A percentile compares a stretch with the other conserved stretches of the same genome.
These are phyloP conservation scores for Xerocomellus dryophilus DNA, from an alignment of 768 basidiomycete genomes.

Conservation along the genomic window DNA sequence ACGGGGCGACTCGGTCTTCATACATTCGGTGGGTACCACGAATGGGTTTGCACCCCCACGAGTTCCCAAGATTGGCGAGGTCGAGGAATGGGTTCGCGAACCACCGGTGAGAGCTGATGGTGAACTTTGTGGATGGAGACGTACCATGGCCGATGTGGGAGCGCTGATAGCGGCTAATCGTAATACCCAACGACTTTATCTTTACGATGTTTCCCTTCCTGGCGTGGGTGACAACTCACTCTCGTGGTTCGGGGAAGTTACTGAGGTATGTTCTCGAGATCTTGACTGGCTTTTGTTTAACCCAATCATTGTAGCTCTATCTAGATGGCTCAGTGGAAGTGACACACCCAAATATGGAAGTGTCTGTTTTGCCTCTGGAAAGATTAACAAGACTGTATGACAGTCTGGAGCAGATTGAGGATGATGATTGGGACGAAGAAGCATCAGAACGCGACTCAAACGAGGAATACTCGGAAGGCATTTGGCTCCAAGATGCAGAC, in stretches of 20 bases:
- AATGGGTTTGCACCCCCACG: conserved; percentile 69
- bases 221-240: conserved; percentile 40
- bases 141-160: conserved; percentile 67
- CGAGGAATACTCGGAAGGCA: conserved; percentile 42
- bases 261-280: conserved; percentile 45
- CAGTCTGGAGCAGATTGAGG: conserved; percentile 76
- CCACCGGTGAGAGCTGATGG: conserved; percentile 45
- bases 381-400: conserved; percentile 77
- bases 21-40: conserved; percentile 64
- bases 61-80: conserved; percentile 82
- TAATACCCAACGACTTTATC: conserved; percentile 36
- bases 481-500: conserved; percentile 44
- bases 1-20: conserved; percentile 80
- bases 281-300: conserved; percentile 3
- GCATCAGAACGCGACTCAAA: conserved; percentile 33
- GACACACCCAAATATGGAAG: conserved; percentile 57
- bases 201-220: conserved; percentile 45
- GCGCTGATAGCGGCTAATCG: conserved; percentile 49
- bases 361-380: conserved; percentile 54
- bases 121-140: conserved; percentile 66
- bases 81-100: conserved; percentile 78
- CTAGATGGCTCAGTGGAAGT: conserved; percentile 74
- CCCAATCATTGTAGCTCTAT: conserved; percentile 49
- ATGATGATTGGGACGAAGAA: conserved; percentile 54
- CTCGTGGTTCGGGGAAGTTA: conserved; percentile 87